Base-by-base conservation (phyloP, 441 rosid genomes). In the Populus hybrid region DNA sequence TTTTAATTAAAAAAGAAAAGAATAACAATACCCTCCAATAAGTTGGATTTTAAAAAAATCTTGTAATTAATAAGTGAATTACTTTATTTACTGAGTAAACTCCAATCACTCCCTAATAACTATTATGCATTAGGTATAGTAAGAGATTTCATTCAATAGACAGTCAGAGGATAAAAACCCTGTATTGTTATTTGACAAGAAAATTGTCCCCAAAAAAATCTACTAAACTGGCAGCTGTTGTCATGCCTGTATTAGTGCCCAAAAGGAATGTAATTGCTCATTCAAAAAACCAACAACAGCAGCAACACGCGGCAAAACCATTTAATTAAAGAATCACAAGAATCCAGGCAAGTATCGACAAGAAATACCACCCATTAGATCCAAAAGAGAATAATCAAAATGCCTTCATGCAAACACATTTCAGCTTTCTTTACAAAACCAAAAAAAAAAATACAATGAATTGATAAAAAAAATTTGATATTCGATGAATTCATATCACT, bases 311-410 rank as follows among this genome's bases (percentile, higher is more conserved):
- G 12, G 75, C 23, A 65, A 75, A 75, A 26, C 14, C 67, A 65
- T 70, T 74, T 71, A 21, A 53, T 18, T 46, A 20, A 64, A 36
- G 73, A 77, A 36, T 74, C 67, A 40, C 24, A 63, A 74, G 2
- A 23, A 68, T 69, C 64, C 70, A 34, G 57, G 76, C 76, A 84
- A 67, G 32, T 67, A 73, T 73, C 16, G 2, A 35, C 20, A 66
- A 66, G 59, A 61, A 76, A 78, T 2, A 70, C 8, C 23, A 32
- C 21, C 34, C 34, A 34, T 11, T 57, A 24, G 24, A 69, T 75
- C 70, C 32, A 8, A 77, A 34, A 35, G 53, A 50, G 20, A 75
- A 65, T 30, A 71, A 76, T 21, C 35, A 34, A 53, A 77, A 69
- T 53, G 8, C 53, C 23, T 64, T 35, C 24, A 18, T 10, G 66